These are phyloP conservation scores for Fomitopsis schrenkii DNA, from an alignment of 1,284 basidiomycete genomes.

Conservation along the genomic window DNA sequence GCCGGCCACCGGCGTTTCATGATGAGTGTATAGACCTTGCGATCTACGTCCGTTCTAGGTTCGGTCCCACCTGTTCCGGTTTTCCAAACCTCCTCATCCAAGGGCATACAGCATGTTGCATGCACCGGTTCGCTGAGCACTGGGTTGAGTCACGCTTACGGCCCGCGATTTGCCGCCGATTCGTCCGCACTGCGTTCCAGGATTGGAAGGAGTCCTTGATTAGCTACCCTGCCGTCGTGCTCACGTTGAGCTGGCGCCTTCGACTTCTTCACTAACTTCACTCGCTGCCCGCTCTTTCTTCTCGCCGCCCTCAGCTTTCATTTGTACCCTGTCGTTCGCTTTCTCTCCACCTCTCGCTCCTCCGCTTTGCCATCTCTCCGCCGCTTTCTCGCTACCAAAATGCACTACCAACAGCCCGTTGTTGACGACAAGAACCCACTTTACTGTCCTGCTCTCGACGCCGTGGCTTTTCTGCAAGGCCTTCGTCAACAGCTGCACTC, in stretches of 20 bases:
- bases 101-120: too few relatives aligned
- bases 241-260: background rate
- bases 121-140: background rate
- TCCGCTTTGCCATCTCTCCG: background rate
- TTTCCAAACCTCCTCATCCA: too few relatives aligned
- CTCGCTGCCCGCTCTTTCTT: background rate
- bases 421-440: slow-evolving; percentile 23
- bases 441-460: slow-evolving; percentile 36
- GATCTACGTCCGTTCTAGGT: too few relatives aligned
- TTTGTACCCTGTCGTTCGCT: background rate
- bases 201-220: background rate
- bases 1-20: too few relatives aligned
- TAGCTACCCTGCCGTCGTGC: background rate
- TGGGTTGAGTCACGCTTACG: background rate
- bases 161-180: background rate
- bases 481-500: slow-evolving; percentile 24
- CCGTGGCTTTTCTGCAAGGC: slow-evolving; percentile 36
- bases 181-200: background rate
- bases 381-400: background rate
- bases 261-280: background rate
- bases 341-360: background rate
- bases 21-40: too few relatives aligned
- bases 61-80: too few relatives aligned
- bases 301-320: background rate
- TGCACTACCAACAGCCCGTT: slow-evolving; percentile 6